Evolutionary conservation across 2,329 filamentous ascomycete genomes (phyloP).

Genomic region (Chalara sp.): DNA sequence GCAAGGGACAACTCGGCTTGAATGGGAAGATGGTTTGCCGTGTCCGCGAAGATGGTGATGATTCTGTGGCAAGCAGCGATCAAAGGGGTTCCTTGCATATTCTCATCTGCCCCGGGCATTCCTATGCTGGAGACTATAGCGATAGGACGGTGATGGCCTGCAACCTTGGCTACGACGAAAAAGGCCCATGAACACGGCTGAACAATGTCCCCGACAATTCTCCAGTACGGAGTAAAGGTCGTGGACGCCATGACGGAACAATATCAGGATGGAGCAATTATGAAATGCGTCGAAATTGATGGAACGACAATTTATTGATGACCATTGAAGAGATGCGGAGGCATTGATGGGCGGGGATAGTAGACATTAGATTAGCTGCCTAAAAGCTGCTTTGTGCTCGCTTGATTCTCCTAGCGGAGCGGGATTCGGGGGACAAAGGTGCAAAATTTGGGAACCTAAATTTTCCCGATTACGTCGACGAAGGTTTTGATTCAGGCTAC

Average conservation of each 20-base stretch:
- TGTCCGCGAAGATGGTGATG: constrained; percentile 2
- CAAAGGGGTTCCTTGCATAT: neutral
- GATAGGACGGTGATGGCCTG: neutral
- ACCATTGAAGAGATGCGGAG: too few relatives aligned
- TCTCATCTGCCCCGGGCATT: neutral
- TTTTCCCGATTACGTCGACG: too few relatives aligned
- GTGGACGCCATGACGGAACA: neutral
- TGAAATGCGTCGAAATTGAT: too few relatives aligned
- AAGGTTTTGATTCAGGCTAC: too few relatives aligned
- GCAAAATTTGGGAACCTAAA: too few relatives aligned
- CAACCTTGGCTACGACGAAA: constrained; percentile 3
- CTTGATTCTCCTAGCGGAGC: too few relatives aligned
- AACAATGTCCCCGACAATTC: neutral
- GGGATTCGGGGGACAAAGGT: too few relatives aligned
- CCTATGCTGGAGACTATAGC: neutral
- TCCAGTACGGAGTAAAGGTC: neutral
- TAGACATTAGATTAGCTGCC: too few relatives aligned
- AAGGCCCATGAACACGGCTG: constrained; percentile 3
- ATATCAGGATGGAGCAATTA: neutral
- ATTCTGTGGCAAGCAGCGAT: constrained; percentile 1
- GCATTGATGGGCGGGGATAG: too few relatives aligned
- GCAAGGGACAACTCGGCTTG: constrained; percentile 1
- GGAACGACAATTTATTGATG: too few relatives aligned
- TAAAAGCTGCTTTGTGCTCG: too few relatives aligned
- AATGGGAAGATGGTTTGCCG: neutral